These are phyloP conservation scores for Persicaria maculosa DNA, from an alignment of 148 eudicot genomes.

Conservation along the genomic window DNA sequence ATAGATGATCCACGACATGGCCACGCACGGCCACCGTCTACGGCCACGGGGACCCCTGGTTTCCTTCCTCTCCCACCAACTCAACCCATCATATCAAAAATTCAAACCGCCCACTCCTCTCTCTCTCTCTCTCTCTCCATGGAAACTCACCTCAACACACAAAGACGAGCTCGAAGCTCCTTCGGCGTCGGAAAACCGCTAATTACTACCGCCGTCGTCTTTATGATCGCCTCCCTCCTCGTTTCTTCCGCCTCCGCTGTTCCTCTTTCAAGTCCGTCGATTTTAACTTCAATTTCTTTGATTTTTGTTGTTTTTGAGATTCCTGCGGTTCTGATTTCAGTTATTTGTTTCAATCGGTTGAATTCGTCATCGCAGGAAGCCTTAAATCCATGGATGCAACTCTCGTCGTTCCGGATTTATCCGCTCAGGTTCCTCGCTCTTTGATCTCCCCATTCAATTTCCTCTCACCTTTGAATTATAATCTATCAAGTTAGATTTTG, in stretches of 20 bases:
- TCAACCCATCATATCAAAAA: no score
- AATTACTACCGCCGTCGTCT: background rate
- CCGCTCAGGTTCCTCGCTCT: background rate
- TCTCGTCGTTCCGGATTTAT: background rate
- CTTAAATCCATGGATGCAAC: background rate
- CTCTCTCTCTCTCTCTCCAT: background rate
- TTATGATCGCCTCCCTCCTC: background rate
- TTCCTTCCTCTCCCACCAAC: no score
- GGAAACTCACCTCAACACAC: background rate
- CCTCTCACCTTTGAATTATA: background rate
- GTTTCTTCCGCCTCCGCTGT: background rate
- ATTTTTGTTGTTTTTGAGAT: background rate
- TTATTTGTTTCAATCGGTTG: background rate
- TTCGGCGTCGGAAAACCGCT: background rate
- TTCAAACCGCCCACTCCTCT: no score
- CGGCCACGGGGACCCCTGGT: no score
- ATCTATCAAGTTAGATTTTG: no score
- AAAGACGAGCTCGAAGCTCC: background rate
- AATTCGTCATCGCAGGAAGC: background rate
- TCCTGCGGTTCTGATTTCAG: background rate
- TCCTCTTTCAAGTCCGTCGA: constrained; percentile 5
- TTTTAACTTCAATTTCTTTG: background rate
- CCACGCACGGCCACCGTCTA: no score
- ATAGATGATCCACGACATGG: no score
- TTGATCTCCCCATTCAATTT: background rate